Conservation (phyloP, 1,284 basidiomycete genomes). For the Athelia psychrophila region DNA sequence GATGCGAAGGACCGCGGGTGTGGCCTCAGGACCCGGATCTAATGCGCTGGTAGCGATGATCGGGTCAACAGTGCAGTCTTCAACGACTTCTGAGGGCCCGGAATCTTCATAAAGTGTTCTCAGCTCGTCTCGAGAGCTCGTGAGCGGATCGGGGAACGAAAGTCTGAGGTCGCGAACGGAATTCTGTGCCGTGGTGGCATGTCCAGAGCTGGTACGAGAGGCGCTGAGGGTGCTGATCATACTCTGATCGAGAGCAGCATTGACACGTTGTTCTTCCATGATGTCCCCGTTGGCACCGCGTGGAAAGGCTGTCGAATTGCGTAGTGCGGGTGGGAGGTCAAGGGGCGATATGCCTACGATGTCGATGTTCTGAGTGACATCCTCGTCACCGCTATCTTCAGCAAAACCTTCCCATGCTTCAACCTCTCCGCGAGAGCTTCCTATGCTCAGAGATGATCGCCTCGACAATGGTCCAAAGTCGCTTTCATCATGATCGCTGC, state of each 20-base stretch:
- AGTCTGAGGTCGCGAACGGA: conserved; percentile 68
- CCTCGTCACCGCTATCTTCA: conserved; percentile 54
- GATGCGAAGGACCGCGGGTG: conserved; percentile 35
- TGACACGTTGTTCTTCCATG: conserved; percentile 62
- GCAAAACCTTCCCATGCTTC: conserved; percentile 75
- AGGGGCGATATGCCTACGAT: conserved; percentile 21
- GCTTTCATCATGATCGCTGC: conserved; percentile 54
- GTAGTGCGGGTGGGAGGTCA: conserved; percentile 21
- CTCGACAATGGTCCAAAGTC: conserved; percentile 55
- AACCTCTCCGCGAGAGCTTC: conserved; percentile 62
- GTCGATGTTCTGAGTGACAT: conserved; percentile 24
- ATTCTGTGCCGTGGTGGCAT: conserved; percentile 49
- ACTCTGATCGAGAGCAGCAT: conserved; percentile 73
- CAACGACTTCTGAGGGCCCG: conserved; percentile 26
- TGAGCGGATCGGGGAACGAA: conserved; percentile 76
- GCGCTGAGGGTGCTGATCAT: conserved; percentile 72
- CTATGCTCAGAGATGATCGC: conserved; percentile 62
- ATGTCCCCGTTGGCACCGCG: conserved; percentile 24
- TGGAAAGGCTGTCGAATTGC: neutral
- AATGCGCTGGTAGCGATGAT: conserved; percentile 9
- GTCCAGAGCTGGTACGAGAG: conserved; percentile 54
- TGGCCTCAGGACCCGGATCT: conserved; percentile 35
- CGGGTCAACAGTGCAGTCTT: neutral
- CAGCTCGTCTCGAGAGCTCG: conserved; percentile 58
- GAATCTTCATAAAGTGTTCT: conserved; percentile 51